phyloP scores from a whole-genome alignment of 164 flowering plant species.

The Sedum album region DNA sequence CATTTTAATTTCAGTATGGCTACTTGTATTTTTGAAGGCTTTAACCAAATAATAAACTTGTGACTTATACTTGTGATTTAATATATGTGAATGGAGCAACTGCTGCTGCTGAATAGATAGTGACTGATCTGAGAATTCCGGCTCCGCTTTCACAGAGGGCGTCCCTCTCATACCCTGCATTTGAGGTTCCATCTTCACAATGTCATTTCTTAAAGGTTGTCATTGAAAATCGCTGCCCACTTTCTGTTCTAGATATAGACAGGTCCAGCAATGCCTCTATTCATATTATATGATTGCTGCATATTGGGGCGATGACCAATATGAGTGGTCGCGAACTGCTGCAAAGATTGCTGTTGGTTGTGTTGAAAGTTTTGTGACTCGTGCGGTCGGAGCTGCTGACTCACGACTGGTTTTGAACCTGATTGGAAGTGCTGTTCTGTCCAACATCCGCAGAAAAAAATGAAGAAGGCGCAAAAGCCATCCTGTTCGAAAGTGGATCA shows the following conservation, averaged over 20 bases:
- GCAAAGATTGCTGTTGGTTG: slow-evolving; percentile 45
- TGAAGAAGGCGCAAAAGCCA: slow-evolving; percentile 45
- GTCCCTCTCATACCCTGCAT: slow-evolving; percentile 49
- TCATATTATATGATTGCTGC: slow-evolving; percentile 52
- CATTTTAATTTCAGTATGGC: neutral
- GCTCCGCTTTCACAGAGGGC: slow-evolving; percentile 66
- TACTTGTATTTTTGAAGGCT: neutral
- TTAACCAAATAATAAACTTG: neutral
- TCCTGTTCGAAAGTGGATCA: slow-evolving; percentile 72
- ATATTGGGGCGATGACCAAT: slow-evolving; percentile 31
- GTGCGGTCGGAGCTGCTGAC: slow-evolving; percentile 56
- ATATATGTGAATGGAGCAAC: slow-evolving; percentile 25
- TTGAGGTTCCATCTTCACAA: slow-evolving; percentile 73
- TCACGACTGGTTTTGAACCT: slow-evolving; percentile 59
- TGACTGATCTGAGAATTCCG: slow-evolving; percentile 69
- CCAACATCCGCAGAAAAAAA: slow-evolving; percentile 36
- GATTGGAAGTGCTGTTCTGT: slow-evolving; percentile 47
- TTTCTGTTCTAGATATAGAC: slow-evolving; percentile 85
- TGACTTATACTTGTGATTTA: neutral
- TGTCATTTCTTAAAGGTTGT: slow-evolving; percentile 43
- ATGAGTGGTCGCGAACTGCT: slow-evolving; percentile 45
- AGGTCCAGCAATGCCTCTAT: slow-evolving; percentile 46
- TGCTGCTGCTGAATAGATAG: slow-evolving; percentile 65
- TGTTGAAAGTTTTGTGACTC: slow-evolving; percentile 69
- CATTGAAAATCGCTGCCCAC: slow-evolving; percentile 52